Evolutionary conservation across 164 flowering plant species (phyloP), one percentile per base, ranked within the genome.

Genomic region (Santalum album): DNA sequence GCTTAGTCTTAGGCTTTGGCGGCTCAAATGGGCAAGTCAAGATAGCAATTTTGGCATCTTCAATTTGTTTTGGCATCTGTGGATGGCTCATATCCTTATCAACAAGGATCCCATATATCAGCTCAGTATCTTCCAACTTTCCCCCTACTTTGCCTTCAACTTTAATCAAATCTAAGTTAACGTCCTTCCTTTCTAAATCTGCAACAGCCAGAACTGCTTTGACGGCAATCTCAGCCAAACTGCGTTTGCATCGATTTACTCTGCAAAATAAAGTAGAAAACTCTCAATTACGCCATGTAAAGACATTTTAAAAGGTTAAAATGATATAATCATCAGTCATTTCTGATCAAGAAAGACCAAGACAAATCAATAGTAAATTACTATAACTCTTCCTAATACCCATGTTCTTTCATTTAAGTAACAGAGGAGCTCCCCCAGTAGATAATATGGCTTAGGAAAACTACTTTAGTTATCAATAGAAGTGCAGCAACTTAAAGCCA

Each of bases 11-110:
- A 54, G 97, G 99, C 82, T 92, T 92, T 1, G 99, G 96, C 25
- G 99, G 99, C 82, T 92, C 97, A 80, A 92, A 92, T 14, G 99
- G 97, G 69, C 96, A 92, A 52, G 99, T 92, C 73, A 92, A 64
- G n/a, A 92, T 92, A 17, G 97, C 96, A 73, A 92, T 89, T 25
- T 83, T 77, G 20, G 97, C 97, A 78, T 92, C 78, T 68, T 79
- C 83, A 69, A 92, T 92, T 55, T 61, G 66, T 75, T 92, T 92
- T 36, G 99, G 99, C 99, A 92, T 92, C 66, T 92, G 97, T 2
- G 97, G 97, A 60, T 92, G 99, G 65, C 99, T 92, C 97, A 92
- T 92, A 64, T 92, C 99, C 72, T 92, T 92, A 78, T 92, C 99
- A 23, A 92, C 90, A 65, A 84, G 60, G 35, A 92, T 92, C 19